A percentile compares a stretch with the other conserved stretches of the same genome.
phyloP scores from a whole-genome alignment of 169 alveolate genomes.

The Cryptosporidium parvum region DNA sequence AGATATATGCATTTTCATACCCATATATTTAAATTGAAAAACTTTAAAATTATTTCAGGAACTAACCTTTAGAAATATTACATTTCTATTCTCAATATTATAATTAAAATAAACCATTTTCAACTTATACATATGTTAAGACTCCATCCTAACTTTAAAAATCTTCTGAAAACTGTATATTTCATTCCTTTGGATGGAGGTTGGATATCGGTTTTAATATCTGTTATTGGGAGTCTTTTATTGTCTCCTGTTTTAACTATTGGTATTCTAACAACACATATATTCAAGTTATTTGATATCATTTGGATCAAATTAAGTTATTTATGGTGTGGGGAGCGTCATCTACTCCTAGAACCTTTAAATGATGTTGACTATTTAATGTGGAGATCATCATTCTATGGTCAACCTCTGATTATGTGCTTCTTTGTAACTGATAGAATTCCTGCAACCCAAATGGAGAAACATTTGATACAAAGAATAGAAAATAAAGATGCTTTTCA shows the following conservation, averaged over 20 bases:
- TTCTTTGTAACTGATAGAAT: conserved; percentile 40
- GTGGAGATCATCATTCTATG: conserved; percentile 41
- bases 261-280: conserved; percentile 11
- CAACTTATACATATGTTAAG: not conserved
- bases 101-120: not conserved
- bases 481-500: conserved; percentile 52
- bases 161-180: conserved; percentile 17
- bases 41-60: not conserved
- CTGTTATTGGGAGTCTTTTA: conserved; percentile 47
- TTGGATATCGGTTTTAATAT: conserved; percentile 49
- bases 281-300: conserved; percentile 39
- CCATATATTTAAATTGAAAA: not conserved
- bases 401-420: conserved; percentile 72
- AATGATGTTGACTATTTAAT: conserved; percentile 62
- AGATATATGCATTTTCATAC: not conserved
- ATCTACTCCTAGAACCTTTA: conserved; percentile 52
- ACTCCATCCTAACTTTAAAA: not conserved
- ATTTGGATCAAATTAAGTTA: conserved; percentile 54
- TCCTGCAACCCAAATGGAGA: conserved; percentile 2
- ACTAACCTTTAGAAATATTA: too few species aligned
- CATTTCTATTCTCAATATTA: too few species aligned
- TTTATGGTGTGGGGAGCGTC: conserved; percentile 16
- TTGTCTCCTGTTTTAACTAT: conserved; percentile 25
- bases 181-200: conserved; percentile 61
- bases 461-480: conserved; percentile 34